Evolutionary conservation across 2,329 filamentous ascomycete genomes (phyloP), one percentile per base, ranked within the genome.

Genomic region (Hypoxylon sp.): DNA sequence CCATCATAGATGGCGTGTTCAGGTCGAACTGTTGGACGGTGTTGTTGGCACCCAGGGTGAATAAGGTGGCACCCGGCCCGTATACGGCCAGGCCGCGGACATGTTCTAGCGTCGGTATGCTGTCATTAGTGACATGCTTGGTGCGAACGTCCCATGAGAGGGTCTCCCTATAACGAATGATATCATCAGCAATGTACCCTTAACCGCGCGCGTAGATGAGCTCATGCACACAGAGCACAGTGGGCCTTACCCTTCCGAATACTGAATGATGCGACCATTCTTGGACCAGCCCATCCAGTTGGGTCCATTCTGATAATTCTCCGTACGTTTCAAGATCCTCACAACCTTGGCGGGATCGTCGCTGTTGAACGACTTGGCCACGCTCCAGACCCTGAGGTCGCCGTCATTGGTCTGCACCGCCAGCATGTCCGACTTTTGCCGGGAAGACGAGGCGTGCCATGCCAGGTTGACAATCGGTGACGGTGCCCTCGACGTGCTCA

Each of bases 231-330:
- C 51, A 68, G 54, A 67, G 46, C 64, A 40, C 36, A 40, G 61
- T 40, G 53, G 33, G 57, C 87, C 92, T 82, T 84, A 97, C 94
- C 90, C 89, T 79, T 97, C 93, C 4, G 92, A 91, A 78, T 89
- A 94, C 79, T 99, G 96, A 68, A 99, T 89, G 70, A 99, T 93
- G 70, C 94, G 91, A 38, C 96, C 96, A 81, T 97, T 98, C 80
- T 97, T 98, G 0, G 96, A 98, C 96, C 96, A 99, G 18, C 89
- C 91, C 84, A 97, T 94, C 96, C 96, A 99, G 76, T 97, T 97
- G 36, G 92, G 91, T 1, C 93, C 93, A 2, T 88, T 81, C 32
- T 88, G 82, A 70, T 86, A 89, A 69, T 89, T 89, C 65, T 97
- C 93, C 6, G 89, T 89, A 72, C 92, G 86, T 77, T 93, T 95